A percentile compares a stretch with the other conserved stretches of the same genome.
Evolutionary conservation across 106 monocot species (phyloP).

Genomic region (Dendrobium catenatum): DNA sequence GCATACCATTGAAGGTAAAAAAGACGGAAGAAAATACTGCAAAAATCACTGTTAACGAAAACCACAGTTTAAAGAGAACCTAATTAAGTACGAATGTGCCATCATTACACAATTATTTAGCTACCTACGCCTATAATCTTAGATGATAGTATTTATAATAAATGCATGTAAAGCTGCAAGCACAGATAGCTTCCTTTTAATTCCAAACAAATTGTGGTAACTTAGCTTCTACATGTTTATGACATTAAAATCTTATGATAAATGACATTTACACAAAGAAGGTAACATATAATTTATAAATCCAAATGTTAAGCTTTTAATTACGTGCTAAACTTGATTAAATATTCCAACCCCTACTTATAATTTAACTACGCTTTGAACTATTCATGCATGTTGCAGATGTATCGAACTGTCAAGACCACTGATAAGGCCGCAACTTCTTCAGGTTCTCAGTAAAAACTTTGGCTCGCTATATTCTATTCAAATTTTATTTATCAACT

Average conservation of each 20-base stretch:
- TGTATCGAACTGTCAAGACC: conserved; percentile 84
- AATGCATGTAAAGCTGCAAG: conserved; percentile 11
- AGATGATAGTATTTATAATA: conserved; percentile 6
- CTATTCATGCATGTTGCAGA: conserved; percentile 32
- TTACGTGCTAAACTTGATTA: no score
- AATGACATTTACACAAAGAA: no score
- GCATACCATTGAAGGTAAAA: conserved; percentile 34
- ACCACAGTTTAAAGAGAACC: conserved; percentile 7
- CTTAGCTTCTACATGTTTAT: no score
- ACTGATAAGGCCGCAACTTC: conserved; percentile 57
- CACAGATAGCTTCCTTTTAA: background rate
- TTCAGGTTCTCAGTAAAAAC: conserved; percentile 20
- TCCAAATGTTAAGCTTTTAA: no score
- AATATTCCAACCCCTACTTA: background rate
- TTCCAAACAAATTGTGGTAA: no score
- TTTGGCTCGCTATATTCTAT: background rate
- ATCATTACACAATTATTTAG: conserved; percentile 59
- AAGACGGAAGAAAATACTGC: conserved; percentile 14
- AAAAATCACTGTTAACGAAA: conserved; percentile 16
- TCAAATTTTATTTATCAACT: no score
- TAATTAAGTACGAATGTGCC: conserved; percentile 39
- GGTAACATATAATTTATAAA: no score
- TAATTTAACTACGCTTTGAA: background rate
- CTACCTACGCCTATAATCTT: background rate
- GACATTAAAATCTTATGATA: no score